phyloP scores from a whole-genome alignment of 2,329 filamentous ascomycete genomes.

The Dactylellina haptotyla region DNA sequence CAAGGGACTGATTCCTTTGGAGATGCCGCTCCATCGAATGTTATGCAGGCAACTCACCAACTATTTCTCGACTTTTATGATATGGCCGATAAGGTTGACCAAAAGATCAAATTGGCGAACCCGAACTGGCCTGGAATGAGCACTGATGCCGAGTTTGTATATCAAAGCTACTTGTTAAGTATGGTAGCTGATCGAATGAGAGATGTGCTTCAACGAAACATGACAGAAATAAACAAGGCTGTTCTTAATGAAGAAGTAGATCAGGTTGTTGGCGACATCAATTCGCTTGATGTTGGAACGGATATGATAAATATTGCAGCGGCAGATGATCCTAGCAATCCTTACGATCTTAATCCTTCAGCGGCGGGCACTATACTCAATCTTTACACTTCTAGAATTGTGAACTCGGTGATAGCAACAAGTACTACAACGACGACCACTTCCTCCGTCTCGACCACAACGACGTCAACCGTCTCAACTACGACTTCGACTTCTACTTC shows the following conservation, averaged over 20 bases:
- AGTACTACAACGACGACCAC: slow-evolving; percentile 19
- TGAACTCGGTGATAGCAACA: slow-evolving; percentile 27
- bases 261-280: slow-evolving; percentile 33
- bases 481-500: slow-evolving; percentile 29
- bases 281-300: slow-evolving; percentile 28
- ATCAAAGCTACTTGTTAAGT: slow-evolving; percentile 34
- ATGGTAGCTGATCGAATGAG: slow-evolving; percentile 41
- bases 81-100: slow-evolving; percentile 11
- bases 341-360: slow-evolving; percentile 32
- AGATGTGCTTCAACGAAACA: slow-evolving; percentile 27
- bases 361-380: slow-evolving; percentile 24
- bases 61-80: slow-evolving; percentile 35
- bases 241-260: slow-evolving; percentile 31
- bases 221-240: slow-evolving; percentile 35
- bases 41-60: slow-evolving; percentile 21
- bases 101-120: slow-evolving; percentile 45
- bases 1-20: slow-evolving; percentile 25
- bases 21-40: slow-evolving; percentile 21
- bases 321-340: slow-evolving; percentile 37
- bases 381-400: slow-evolving; percentile 31
- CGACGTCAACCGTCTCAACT: slow-evolving; percentile 26
- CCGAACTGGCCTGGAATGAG: slow-evolving; percentile 46
- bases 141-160: slow-evolving; percentile 42
- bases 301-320: slow-evolving; percentile 37
- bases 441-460: slow-evolving; percentile 18